Conservation (phyloP, 805 yeast genomes). For the Brettanomyces naardenensis region DNA sequence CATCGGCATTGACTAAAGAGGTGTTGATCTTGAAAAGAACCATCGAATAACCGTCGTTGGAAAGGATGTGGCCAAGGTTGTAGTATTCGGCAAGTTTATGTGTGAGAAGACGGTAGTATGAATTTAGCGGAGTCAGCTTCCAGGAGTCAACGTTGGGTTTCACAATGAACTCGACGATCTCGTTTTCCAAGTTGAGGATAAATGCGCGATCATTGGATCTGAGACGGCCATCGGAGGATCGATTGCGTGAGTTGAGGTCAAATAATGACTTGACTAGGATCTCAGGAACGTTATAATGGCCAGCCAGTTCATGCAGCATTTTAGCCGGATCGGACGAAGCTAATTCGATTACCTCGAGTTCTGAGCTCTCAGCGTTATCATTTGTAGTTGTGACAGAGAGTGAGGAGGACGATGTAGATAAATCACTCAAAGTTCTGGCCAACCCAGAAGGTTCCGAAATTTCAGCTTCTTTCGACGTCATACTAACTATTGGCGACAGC, state of each 20-base stretch:
- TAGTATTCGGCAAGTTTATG: conserved; percentile 69
- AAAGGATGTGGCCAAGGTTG: conserved; percentile 45
- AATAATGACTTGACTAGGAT: conserved; percentile 24
- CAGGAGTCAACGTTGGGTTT: conserved; percentile 31
- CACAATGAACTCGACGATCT: conserved; percentile 37
- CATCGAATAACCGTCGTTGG: conserved; percentile 44
- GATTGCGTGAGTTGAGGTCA: conserved; percentile 17
- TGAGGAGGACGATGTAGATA: not conserved
- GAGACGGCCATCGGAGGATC: not conserved
- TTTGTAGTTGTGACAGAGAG: not conserved
- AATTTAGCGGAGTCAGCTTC: conserved; percentile 50
- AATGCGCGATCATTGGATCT: conserved; percentile 37
- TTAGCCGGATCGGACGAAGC: conserved; percentile 9
- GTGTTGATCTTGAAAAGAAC: conserved; percentile 31
- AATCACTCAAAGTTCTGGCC: not conserved
- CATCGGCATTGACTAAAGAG: conserved; percentile 28
- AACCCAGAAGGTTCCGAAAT: not conserved
- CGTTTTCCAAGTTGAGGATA: conserved; percentile 40
- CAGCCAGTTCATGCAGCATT: conserved; percentile 15
- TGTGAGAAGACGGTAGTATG: conserved; percentile 57
- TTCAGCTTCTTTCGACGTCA: not conserved
- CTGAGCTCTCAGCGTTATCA: conserved; percentile 8
- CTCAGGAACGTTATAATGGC: conserved; percentile 20
- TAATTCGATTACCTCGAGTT: conserved; percentile 11
- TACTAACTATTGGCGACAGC: too few species aligned